phyloP scores from a whole-genome alignment of 2,329 filamentous ascomycete species.

The Penicillium sp. region DNA sequence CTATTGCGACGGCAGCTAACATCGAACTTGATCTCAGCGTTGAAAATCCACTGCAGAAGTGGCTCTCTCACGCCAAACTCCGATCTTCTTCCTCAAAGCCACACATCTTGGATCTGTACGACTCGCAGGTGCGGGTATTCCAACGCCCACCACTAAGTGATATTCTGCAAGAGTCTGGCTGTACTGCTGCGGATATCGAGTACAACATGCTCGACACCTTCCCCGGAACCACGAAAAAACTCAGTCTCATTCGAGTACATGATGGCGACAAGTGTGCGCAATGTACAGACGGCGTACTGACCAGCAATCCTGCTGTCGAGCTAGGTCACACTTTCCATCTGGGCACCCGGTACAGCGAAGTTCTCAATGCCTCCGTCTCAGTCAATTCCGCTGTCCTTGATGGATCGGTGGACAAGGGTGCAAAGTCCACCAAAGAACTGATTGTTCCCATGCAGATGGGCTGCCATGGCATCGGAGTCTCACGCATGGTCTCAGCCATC shows the following conservation, averaged over 20 bases:
- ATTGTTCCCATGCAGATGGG: slow-evolving; percentile 76
- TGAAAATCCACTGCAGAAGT: slow-evolving; percentile 52
- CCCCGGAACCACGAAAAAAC: slow-evolving; percentile 36
- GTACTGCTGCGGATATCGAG: slow-evolving; percentile 26
- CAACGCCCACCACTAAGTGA: slow-evolving; percentile 36
- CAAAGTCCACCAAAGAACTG: slow-evolving; percentile 25
- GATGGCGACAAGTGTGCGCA: slow-evolving; percentile 67
- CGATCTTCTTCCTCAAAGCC: slow-evolving; percentile 21
- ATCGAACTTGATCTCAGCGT: slow-evolving; percentile 67
- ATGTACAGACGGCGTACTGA: slow-evolving; percentile 59
- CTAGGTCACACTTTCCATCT: slow-evolving; percentile 94
- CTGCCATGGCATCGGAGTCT: slow-evolving; percentile 91
- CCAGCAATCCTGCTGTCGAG: slow-evolving; percentile 70
- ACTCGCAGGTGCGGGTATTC: slow-evolving; percentile 36
- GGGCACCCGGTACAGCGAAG: slow-evolving; percentile 77
- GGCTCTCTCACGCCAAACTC: slow-evolving; percentile 39
- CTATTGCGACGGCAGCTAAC: slow-evolving; percentile 42
- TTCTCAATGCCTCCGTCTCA: slow-evolving; percentile 60
- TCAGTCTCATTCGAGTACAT: slow-evolving; percentile 61
- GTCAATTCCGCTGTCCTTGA: slow-evolving; percentile 30
- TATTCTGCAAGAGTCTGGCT: slow-evolving; percentile 25
- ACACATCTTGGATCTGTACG: slow-evolving; percentile 36
- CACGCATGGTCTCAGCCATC: slow-evolving; percentile 79
- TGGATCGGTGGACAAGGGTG: slow-evolving; percentile 10
- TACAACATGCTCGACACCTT: slow-evolving; percentile 34